Evolutionary conservation across 306 rosid genomes (phyloP), one percentile per base, ranked within the genome.

Genomic region (Biancaea sappan): DNA sequence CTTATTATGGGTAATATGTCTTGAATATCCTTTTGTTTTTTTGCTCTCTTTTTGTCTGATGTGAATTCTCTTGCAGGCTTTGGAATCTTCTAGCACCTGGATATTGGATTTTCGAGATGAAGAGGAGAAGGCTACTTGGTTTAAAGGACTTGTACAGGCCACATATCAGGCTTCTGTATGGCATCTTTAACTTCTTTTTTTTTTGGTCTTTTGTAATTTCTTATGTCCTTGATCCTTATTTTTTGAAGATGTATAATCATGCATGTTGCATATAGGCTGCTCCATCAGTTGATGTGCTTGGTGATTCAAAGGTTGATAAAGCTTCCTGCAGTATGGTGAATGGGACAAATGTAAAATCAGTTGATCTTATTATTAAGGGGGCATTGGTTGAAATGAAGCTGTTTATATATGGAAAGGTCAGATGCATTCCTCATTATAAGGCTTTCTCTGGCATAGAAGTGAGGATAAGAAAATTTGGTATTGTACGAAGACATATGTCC

Each of bases 61-160:
- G 10, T 62, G 48, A 35, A 37, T 35, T 19, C 4, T 5, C 48
- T 37, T 37, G 68, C 31, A 63, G 50, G 51, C 95, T 74, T 61
- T 94, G 86, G 99, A 94, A 79, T 90, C 96, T 86, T 90, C 99
- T 52, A 90, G 91, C 85, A 92, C 97, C 29, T 94, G 91, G 97
- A 88, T 94, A 56, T 58, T 94, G 71, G 90, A 82, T 79, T 94
- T 90, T 80, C 85, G 77, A 52, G 86, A 83, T 73, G 96, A 85
- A 56, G 89, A 84, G 48, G 93, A 88, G 84, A 94, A 90, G 85
- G 76, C 86, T 65, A 29, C 48, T 22, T 94, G 99, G 97, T 77
- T 85, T 75, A 94, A 87, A 77, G 84, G 90, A 74, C 93, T 94
- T 63, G 38, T 94, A 73, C 89, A 88, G 80, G 99, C 99, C 66